These are phyloP conservation scores for Moringa oleifera DNA, from an alignment of 345 rosid species.

Conservation along the genomic window DNA sequence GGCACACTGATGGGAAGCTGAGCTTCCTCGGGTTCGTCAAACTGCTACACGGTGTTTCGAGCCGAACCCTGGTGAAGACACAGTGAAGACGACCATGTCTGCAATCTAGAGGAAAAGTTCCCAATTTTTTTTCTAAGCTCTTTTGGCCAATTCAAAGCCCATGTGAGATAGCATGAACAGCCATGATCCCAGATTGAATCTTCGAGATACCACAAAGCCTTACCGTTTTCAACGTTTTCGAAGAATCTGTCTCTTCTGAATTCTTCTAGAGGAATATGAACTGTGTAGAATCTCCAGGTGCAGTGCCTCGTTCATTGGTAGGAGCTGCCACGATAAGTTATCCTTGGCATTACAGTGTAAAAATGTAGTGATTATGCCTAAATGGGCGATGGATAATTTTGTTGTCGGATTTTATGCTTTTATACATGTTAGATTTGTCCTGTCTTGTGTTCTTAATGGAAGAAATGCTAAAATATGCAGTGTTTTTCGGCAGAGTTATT, in stretches of 20 bases:
- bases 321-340: neutral
- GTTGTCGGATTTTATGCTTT: neutral
- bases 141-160: neutral
- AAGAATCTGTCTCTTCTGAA: constrained; percentile 8
- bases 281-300: constrained; percentile 7
- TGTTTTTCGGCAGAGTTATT: too few relatives aligned
- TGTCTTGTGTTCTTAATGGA: neutral
- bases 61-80: constrained; percentile 39
- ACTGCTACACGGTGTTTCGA: constrained; percentile 67
- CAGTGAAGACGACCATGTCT: constrained; percentile 16
- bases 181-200: neutral
- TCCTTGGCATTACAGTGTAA: constrained; percentile 20
- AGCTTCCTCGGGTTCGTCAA: constrained; percentile 91
- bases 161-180: neutral
- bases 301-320: neutral
- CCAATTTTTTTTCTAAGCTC: neutral
- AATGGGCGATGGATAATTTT: neutral
- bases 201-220: too few relatives aligned
- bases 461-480: too few relatives aligned
- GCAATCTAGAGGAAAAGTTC: neutral
- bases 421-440: constrained; percentile 3
- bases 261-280: constrained; percentile 17
- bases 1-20: constrained; percentile 89
- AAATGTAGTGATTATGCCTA: constrained; percentile 9
- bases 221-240: neutral